These are phyloP conservation scores for Medicago arabica DNA, from an alignment of 306 rosid genomes.

Conservation along the genomic window DNA sequence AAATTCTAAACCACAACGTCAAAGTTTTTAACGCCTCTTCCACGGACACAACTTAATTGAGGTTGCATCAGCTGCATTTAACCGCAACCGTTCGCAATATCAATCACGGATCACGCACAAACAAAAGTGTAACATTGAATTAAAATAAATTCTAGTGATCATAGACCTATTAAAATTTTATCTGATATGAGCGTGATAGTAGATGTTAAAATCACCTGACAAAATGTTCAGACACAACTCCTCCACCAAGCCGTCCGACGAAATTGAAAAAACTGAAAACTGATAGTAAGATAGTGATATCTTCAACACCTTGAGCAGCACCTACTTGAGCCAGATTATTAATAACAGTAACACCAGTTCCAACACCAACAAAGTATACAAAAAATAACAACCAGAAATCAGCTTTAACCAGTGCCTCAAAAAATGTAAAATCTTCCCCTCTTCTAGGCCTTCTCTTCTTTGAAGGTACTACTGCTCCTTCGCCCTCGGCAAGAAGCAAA, in stretches of 20 bases:
- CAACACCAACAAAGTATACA: slow-evolving; percentile 82
- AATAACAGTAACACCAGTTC: slow-evolving; percentile 80
- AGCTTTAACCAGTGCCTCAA: slow-evolving; percentile 76
- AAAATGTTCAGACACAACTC: slow-evolving; percentile 82
- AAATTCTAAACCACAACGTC: not conserved
- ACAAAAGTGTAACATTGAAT: not conserved
- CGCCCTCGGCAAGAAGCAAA: slow-evolving; percentile 88
- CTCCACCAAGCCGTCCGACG: slow-evolving; percentile 86
- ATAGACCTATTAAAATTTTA: not conserved
- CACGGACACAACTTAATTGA: not conserved
- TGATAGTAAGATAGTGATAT: slow-evolving; percentile 70
- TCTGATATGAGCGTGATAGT: not conserved
- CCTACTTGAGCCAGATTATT: slow-evolving; percentile 86
- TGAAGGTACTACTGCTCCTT: slow-evolving; percentile 68
- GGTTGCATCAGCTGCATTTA: not conserved
- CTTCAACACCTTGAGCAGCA: slow-evolving; percentile 71
- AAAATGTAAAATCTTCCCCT: slow-evolving; percentile 80
- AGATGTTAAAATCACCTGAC: slow-evolving; percentile 52
- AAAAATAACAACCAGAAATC: slow-evolving; percentile 85
- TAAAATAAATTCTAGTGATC: not conserved
- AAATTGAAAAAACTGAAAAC: slow-evolving; percentile 83
- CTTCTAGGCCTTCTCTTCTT: slow-evolving; percentile 82
- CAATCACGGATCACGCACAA: not conserved
- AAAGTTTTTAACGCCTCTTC: not conserved
- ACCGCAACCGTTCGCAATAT: not conserved